Conservation (phyloP, 108 stramenopile species). For the Skeletonema marinoi region DNA sequence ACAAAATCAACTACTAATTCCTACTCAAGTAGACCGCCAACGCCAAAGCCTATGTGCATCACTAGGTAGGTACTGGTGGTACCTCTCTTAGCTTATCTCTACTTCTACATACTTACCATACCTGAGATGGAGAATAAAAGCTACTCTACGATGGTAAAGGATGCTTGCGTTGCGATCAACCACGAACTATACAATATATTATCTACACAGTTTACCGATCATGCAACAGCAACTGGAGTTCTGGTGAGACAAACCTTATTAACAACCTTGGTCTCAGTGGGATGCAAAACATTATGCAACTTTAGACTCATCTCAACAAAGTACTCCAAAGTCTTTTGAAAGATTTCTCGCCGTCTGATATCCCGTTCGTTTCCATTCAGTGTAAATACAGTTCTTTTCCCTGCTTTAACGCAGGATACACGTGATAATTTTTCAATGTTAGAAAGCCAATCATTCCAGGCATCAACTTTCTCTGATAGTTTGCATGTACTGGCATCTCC, state of each 20-base stretch:
- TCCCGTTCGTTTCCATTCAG: slow-evolving; percentile 36
- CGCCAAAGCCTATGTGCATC: too few species aligned
- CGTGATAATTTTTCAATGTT: slow-evolving; percentile 21
- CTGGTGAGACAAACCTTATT: slow-evolving; percentile 43
- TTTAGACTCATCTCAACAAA: slow-evolving; percentile 41
- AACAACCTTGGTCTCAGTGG: slow-evolving; percentile 24
- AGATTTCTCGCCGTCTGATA: slow-evolving; percentile 24
- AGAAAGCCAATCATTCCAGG: slow-evolving; percentile 40
- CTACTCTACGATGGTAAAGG: too few species aligned
- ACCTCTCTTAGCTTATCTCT: too few species aligned
- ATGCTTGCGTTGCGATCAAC: neutral
- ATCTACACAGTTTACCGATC: neutral
- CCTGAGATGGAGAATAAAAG: too few species aligned
- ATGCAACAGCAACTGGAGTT: slow-evolving; percentile 33
- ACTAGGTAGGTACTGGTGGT: too few species aligned
- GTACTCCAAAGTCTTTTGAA: slow-evolving; percentile 45
- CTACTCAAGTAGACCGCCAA: neutral
- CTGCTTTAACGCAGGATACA: slow-evolving; percentile 27
- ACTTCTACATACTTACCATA: too few species aligned
- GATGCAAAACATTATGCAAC: slow-evolving; percentile 44
- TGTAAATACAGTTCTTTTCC: slow-evolving; percentile 39
- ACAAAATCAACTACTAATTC: neutral
- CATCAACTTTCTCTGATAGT: slow-evolving; percentile 26
- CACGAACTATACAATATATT: neutral
- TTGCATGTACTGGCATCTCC: slow-evolving; percentile 3